phyloP scores from a whole-genome alignment of 2,329 filamentous ascomycete species.

The Graphilbum sp. region DNA sequence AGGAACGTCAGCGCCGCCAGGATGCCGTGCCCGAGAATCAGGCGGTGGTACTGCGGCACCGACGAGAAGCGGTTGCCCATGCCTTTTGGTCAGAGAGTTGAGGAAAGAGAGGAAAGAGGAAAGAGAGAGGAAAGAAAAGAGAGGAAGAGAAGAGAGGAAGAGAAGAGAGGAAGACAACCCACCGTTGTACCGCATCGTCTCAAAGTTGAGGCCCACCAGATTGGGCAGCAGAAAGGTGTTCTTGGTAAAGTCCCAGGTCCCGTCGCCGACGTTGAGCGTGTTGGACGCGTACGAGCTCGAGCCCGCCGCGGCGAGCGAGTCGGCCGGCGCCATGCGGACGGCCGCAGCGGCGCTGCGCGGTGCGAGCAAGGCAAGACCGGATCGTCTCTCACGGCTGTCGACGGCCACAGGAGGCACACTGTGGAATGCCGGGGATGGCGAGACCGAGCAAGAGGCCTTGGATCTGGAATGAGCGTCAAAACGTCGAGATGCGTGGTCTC shows the following conservation, averaged over 20 bases:
- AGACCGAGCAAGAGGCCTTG: too few relatives aligned
- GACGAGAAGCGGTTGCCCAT: slow-evolving; percentile 69
- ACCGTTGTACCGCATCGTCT: slow-evolving; percentile 78
- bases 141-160: too few relatives aligned
- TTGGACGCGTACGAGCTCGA: slow-evolving; percentile 57
- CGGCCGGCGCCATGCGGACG: slow-evolving; percentile 44
- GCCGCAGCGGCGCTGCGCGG: slow-evolving; percentile 9
- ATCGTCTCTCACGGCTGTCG: too few relatives aligned
- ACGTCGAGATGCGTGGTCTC: too few relatives aligned
- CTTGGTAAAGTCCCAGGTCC: slow-evolving; percentile 65
- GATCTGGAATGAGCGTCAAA: too few relatives aligned
- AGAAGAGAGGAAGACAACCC: too few relatives aligned
- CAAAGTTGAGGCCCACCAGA: slow-evolving; percentile 59
- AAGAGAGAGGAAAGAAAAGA: too few relatives aligned
- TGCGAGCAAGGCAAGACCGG: neutral
- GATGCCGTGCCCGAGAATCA: slow-evolving; percentile 57
- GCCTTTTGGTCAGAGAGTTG: slow-evolving; percentile 30
- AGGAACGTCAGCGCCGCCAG: slow-evolving; percentile 60
- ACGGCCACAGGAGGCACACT: too few relatives aligned
- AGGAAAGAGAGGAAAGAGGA: too few relatives aligned
- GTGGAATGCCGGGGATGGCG: too few relatives aligned
- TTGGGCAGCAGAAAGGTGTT: slow-evolving; percentile 69
- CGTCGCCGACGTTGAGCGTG: slow-evolving; percentile 64
- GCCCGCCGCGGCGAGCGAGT: slow-evolving; percentile 50
- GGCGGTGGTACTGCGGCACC: slow-evolving; percentile 50